A percentile compares a stretch with the other conserved stretches of the same genome.
phyloP scores from a whole-genome alignment of 2,329 filamentous ascomycete genomes.

The Ceratocystiopsis brevicomis region DNA sequence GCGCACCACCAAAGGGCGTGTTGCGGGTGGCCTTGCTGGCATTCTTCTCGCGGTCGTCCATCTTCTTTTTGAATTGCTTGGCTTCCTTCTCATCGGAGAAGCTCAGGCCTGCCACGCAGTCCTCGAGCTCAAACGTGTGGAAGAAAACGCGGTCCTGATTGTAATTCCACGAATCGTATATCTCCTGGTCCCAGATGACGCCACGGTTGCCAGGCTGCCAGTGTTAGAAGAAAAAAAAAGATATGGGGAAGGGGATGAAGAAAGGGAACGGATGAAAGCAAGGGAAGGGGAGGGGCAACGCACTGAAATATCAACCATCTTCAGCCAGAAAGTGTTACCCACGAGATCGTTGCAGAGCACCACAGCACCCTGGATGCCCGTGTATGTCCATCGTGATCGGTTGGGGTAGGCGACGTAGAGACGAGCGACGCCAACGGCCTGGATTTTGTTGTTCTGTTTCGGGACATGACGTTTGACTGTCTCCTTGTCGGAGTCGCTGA shows the following conservation, averaged over 20 bases:
- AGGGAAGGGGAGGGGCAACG: conserved; percentile 14
- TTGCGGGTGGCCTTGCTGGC: conserved; percentile 70
- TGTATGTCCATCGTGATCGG: conserved; percentile 76
- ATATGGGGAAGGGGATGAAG: conserved; percentile 1
- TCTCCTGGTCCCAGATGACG: conserved; percentile 93
- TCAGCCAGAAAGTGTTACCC: conserved; percentile 91
- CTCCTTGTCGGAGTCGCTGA: conserved; percentile 88
- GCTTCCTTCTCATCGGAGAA: conserved; percentile 97
- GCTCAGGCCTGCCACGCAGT: conserved; percentile 74
- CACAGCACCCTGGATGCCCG: conserved; percentile 75
- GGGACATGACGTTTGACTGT: conserved; percentile 88
- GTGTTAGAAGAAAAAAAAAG: conserved; percentile 5
- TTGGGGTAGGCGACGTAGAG: conserved; percentile 88
- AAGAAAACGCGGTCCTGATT: conserved; percentile 97
- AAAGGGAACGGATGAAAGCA: not conserved
- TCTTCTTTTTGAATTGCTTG: conserved; percentile 91
- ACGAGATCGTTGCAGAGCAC: conserved; percentile 88
- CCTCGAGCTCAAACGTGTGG: conserved; percentile 89
- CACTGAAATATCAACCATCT: conserved; percentile 92
- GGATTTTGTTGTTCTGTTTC: conserved; percentile 92
- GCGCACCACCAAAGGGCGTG: conserved; percentile 49
- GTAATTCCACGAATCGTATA: conserved; percentile 87
- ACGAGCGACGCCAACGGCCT: conserved; percentile 79
- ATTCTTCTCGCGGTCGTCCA: conserved; percentile 89
- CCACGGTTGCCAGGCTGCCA: conserved; percentile 54